These are phyloP conservation scores for Eutrema salsugineum DNA, from an alignment of 441 rosid species.

Conservation along the genomic window DNA sequence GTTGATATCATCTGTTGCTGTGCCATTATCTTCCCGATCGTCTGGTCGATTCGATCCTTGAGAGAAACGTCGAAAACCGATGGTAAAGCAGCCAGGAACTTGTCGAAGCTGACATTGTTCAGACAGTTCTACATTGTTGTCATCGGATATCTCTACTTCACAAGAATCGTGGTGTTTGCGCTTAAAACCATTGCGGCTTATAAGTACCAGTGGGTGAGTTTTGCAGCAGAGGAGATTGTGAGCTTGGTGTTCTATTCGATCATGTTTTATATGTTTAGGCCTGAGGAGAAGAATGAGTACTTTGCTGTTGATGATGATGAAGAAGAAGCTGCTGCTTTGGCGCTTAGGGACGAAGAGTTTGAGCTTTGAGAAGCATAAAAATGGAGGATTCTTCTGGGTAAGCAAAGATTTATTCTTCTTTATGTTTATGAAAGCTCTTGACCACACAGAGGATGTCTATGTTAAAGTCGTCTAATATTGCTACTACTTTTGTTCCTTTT, in stretches of 20 bases:
- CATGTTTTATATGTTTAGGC: conserved; percentile 96
- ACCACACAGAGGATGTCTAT: conserved; percentile 4
- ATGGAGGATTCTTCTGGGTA: conserved; percentile 9
- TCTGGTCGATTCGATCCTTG: conserved; percentile 87
- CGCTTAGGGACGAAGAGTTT: conserved; percentile 80
- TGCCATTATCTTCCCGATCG: conserved; percentile 90
- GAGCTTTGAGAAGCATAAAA: conserved; percentile 50
- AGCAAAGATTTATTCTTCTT: neutral
- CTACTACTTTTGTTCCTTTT: neutral
- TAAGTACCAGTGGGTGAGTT: conserved; percentile 90
- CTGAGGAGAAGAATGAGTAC: conserved; percentile 85
- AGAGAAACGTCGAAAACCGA: conserved; percentile 90
- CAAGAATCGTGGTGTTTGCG: conserved; percentile 94
- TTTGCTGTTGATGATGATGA: conserved; percentile 85
- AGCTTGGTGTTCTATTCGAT: conserved; percentile 64
- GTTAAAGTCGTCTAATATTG: conserved; percentile 22
- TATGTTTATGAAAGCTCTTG: neutral
- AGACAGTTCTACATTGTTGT: conserved; percentile 93
- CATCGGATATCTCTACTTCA: conserved; percentile 82
- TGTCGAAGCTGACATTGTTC: conserved; percentile 76
- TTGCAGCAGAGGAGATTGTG: conserved; percentile 87
- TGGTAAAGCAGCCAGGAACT: conserved; percentile 86
- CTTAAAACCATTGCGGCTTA: conserved; percentile 86
- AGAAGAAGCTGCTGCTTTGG: conserved; percentile 89
- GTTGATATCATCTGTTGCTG: conserved; percentile 93